Base-by-base conservation (phyloP, 2,329 filamentous ascomycete species). In the Aspergillus luchuensis region DNA sequence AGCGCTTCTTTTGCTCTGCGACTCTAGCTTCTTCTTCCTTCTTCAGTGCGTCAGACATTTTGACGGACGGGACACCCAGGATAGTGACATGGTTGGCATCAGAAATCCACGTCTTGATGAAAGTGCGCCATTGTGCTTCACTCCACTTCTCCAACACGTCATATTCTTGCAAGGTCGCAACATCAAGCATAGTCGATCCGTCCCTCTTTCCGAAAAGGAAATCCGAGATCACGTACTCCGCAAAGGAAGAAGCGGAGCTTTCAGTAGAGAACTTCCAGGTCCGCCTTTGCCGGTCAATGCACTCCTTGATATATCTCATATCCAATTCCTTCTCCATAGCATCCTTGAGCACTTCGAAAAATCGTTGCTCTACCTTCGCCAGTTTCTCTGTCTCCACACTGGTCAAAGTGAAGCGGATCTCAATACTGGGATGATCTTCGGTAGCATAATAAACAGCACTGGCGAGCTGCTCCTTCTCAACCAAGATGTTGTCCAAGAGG, bases 401-500 rank as follows among this genome's bases (percentile, higher is more conserved):
- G 4, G 89, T 92, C 23, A 96, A 85, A 58, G 91, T 89, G 70
- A 99, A 89, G 84, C 89, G 92, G 59, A 98, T 91, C 56, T 96
- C 85, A 11, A 89, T 89, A 66, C 91, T 89, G 2, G 93, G 92
- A 52, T 93, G 87, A 25, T 87, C 85, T 65, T 97, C 92, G 69
- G 87, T 89, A 75, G 86, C 89, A 74, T 90, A 92, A 52, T 88
- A 88, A 10, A 98, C 88, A 6, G 89, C 91, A 76, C 92, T 97
- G 3, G 92, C 91, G 49, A 98, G 85, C 67, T 96, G 91, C 76
- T 98, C 94, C 69, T 89, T 92, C 73, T 99, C 95, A 2, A 99
- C 95, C 62, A 99, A 84, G 17, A 88, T 85, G 67, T 98, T 98
- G 72, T 98, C 94, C 5, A 99, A 81, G 1, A 99, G 83, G 0